Evolutionary conservation across 2,329 filamentous ascomycete species (phyloP), one percentile per base, ranked within the genome.

Genomic region (Fusarium subtropicale): DNA sequence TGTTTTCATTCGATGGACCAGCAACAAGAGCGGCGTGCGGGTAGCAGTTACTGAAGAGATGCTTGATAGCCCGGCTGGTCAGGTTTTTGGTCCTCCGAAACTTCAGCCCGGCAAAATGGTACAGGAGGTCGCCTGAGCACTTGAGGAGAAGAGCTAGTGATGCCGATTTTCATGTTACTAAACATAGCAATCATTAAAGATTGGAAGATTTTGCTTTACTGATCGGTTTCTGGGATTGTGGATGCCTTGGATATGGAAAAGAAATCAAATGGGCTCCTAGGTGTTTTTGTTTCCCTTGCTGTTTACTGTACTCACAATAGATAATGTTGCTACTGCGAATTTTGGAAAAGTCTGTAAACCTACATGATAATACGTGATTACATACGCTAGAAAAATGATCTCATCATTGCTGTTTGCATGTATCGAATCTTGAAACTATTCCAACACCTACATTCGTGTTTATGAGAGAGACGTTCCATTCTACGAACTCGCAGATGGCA

Each of bases 1-100:
- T 2, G 81, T 89, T 10, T 91, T 91, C 68, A 83, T 92, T 24
- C 86, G 92, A 60, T 94, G 91, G 87, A 82, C 92, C 54, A 92
- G 88, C 78, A 91, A 82, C 74, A 88, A 87, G 74, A 83, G 86
- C 22, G 91, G 92, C 12, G 88, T 83, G 64, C 80, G 83, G 5
- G 79, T 94, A 10, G 88, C 84, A 26, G 87, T 94, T 13, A 90
- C 92, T 0, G 84, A 86, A 7, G 91, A 92, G 74, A 90, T 93
- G 82, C 76, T 94, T 30, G 83, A 84, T 12, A 85, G 85, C 0
- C 91, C 91, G 0, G 81, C 83, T 1, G 91, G 91, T 6, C 81
- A 77, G 34, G 77, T 91, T 7, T 92, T 93, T 74, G 77, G 76
- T 5, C 68, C 72, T 20, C 75, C 76, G 33, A 76, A 76, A 44